Percentiles rank a stretch among this genome's conserved stretches.
Conservation (phyloP, 345 rosid species). For the Gynandropsis gynandra region DNA sequence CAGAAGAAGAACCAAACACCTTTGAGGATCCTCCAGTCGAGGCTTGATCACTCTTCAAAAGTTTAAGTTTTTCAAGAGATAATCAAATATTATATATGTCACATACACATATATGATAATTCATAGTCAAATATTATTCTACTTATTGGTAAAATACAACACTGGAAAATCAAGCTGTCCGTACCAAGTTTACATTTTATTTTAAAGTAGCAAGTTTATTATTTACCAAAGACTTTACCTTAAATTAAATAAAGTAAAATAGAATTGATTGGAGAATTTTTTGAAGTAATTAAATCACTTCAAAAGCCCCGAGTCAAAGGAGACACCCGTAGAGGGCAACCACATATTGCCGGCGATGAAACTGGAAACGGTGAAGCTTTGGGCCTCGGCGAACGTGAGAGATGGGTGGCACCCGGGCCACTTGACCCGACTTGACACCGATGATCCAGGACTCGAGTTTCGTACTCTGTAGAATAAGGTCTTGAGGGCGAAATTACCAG, state of each 20-base stretch:
- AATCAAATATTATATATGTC: no score
- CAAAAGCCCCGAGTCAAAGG: slow-evolving; percentile 21
- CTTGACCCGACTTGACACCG: slow-evolving; percentile 34
- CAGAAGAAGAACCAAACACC: slow-evolving; percentile 25
- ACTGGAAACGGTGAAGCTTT: slow-evolving; percentile 27
- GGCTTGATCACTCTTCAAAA: slow-evolving; percentile 13
- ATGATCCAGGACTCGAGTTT: slow-evolving; percentile 44
- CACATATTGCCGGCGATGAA: slow-evolving; percentile 23
- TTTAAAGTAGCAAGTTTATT: no score
- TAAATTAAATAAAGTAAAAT: no score
- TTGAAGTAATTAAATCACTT: no score
- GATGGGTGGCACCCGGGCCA: slow-evolving; percentile 40
- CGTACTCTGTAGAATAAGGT: slow-evolving; percentile 41
- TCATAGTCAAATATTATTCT: no score
- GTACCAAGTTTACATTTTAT: no score
- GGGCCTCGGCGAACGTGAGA: slow-evolving; percentile 26
- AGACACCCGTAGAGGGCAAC: slow-evolving; percentile 31
- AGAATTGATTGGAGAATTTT: no score
- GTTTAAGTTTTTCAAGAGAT: no score
- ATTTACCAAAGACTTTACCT: no score
- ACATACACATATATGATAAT: no score
- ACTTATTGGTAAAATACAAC: no score
- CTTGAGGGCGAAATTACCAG: slow-evolving; percentile 18
- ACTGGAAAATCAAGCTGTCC: no score
- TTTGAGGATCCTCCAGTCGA: background rate